Percentiles rank a stretch among this genome's conserved stretches.
phyloP scores from a whole-genome alignment of 2,329 filamentous ascomycete genomes.

The Fonsecaea monophora region DNA sequence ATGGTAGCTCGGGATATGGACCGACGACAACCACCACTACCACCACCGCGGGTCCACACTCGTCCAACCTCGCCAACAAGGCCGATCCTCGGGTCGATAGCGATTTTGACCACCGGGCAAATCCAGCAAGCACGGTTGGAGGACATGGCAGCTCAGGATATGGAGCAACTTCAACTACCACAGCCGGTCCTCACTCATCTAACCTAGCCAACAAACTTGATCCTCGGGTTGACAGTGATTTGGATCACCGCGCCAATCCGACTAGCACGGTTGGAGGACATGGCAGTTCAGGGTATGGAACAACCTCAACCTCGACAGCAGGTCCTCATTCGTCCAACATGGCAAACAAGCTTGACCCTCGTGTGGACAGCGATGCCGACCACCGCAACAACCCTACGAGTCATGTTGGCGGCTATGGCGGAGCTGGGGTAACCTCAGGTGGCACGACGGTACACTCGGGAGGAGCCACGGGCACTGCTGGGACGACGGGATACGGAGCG shows the following conservation, averaged over 20 bases:
- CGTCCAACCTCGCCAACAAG: slow-evolving; percentile 56
- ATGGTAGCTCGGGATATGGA: slow-evolving; percentile 19
- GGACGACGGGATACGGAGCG: slow-evolving; percentile 23
- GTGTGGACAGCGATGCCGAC: slow-evolving; percentile 46
- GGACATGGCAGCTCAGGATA: slow-evolving; percentile 27
- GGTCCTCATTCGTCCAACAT: slow-evolving; percentile 48
- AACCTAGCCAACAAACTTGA: slow-evolving; percentile 54
- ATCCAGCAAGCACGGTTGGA: slow-evolving; percentile 20
- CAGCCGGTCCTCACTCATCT: slow-evolving; percentile 45
- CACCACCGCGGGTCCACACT: slow-evolving; percentile 43
- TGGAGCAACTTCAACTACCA: slow-evolving; percentile 21
- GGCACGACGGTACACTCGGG: slow-evolving; percentile 10
- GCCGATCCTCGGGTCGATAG: slow-evolving; percentile 42
- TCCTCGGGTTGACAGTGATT: slow-evolving; percentile 44
- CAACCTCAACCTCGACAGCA: slow-evolving; percentile 30
- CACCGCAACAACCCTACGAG: slow-evolving; percentile 32
- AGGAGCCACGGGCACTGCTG: slow-evolving; percentile 37
- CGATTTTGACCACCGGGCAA: slow-evolving; percentile 38
- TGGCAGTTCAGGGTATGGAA: slow-evolving; percentile 28
- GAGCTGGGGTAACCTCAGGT: slow-evolving; percentile 29
- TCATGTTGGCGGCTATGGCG: slow-evolving; percentile 26
- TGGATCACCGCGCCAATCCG: slow-evolving; percentile 33
- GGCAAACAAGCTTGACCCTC: slow-evolving; percentile 51
- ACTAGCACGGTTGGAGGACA: slow-evolving; percentile 24
- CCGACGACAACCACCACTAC: slow-evolving; percentile 9